Conservation (phyloP, 495 filamentous ascomycete genomes). For the Neurospora sp. region DNA sequence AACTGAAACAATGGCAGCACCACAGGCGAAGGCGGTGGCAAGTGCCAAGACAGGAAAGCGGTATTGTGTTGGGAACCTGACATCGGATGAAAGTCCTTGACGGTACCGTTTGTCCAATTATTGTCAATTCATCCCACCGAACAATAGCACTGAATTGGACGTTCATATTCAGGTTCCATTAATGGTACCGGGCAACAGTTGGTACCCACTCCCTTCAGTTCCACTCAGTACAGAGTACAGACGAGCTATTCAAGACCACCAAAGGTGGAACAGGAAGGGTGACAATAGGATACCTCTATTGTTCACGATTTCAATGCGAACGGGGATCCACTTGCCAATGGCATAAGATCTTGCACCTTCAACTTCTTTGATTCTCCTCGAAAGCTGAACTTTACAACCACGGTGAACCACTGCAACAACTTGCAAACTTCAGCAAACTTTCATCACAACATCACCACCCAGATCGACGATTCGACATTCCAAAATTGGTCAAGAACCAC, state of each 20-base stretch:
- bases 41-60: not conserved
- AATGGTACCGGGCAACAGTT: not conserved
- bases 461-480: not conserved
- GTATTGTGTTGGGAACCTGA: not conserved
- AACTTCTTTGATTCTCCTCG: not conserved
- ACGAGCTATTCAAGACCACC: not conserved
- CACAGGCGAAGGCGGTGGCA: not conserved
- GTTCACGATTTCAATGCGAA: not conserved
- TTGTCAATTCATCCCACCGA: not conserved
- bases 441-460: not conserved
- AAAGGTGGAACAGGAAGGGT: not conserved
- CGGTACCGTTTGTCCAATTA: not conserved
- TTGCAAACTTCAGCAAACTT: not conserved
- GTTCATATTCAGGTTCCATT: not conserved
- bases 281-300: not conserved
- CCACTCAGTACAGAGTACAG: not conserved
- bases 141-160: not conserved
- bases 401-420: not conserved
- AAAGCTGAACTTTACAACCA: not conserved
- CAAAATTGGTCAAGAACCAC: not conserved
- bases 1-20: not conserved
- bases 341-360: not conserved
- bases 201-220: not conserved
- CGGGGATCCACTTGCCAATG: not conserved
- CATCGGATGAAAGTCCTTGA: not conserved